These are phyloP conservation scores for Neoboletus brunneissimus DNA, from an alignment of 768 basidiomycete genomes.

Conservation along the genomic window DNA sequence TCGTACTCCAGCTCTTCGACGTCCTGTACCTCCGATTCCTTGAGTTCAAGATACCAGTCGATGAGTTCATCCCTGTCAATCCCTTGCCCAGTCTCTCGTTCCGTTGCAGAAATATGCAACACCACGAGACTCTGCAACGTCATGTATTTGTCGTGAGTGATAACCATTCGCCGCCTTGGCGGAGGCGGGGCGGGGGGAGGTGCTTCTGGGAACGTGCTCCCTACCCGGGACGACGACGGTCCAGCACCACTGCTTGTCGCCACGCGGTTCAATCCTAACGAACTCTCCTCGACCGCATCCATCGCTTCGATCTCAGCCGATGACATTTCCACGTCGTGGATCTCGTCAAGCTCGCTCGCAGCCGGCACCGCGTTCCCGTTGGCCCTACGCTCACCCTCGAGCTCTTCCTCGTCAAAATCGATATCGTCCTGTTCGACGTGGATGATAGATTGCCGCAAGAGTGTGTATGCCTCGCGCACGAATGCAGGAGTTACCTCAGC, in stretches of 20 bases:
- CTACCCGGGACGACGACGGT: conserved; percentile 32
- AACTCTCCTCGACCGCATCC: conserved; percentile 50
- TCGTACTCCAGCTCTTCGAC: conserved; percentile 89
- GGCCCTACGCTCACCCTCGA: conserved; percentile 51
- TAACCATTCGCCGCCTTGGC: conserved; percentile 76
- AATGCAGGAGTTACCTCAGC: conserved; percentile 95
- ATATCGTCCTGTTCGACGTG: conserved; percentile 99
- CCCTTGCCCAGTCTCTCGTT: conserved; percentile 71
- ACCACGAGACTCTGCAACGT: conserved; percentile 87
- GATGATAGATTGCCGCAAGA: conserved; percentile 95
- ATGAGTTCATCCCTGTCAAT: conserved; percentile 89
- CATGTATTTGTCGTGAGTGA: conserved; percentile 95
- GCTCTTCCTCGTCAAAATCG: conserved; percentile 92
- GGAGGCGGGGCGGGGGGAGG: conserved; percentile 39
- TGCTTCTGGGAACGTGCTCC: conserved; percentile 28
- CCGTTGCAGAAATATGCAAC: conserved; percentile 72
- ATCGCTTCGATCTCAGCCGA: conserved; percentile 56
- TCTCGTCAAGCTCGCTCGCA: conserved; percentile 45
- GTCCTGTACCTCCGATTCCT: conserved; percentile 78
- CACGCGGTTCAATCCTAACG: conserved; percentile 38
- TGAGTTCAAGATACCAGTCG: conserved; percentile 94
- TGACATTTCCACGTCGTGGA: conserved; percentile 63
- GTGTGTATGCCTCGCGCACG: conserved; percentile 92
- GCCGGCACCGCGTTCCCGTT: conserved; percentile 34
- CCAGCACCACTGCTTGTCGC: conserved; percentile 35